Conservation (phyloP, 495 filamentous ascomycete species). For the Patellaria atrata region DNA sequence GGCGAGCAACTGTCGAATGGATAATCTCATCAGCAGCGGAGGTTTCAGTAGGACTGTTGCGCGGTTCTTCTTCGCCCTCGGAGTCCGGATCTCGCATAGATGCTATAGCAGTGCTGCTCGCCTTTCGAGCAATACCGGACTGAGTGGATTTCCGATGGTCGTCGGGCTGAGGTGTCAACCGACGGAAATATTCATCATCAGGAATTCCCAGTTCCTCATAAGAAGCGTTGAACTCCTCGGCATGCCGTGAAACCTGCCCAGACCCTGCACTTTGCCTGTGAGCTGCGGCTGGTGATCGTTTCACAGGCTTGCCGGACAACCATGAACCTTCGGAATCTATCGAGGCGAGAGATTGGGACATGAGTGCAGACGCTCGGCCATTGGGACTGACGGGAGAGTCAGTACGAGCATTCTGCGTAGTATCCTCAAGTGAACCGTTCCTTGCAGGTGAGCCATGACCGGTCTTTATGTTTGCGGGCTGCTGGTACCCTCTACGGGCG, state of each 20-base stretch:
- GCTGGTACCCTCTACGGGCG: conserved; percentile 9
- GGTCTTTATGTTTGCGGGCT: conserved; percentile 5
- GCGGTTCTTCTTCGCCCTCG: conserved; percentile 23
- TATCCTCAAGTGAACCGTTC: conserved; percentile 1
- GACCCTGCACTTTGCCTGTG: conserved; percentile 14
- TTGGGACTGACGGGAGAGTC: conserved; percentile 25
- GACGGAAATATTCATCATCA: conserved; percentile 50
- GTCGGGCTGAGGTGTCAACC: conserved; percentile 35
- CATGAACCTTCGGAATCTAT: conserved; percentile 87
- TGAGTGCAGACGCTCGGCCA: conserved; percentile 24
- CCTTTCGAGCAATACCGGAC: conserved; percentile 16
- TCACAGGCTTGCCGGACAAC: conserved; percentile 60
- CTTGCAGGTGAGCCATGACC: conserved; percentile 4
- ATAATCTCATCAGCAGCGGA: conserved; percentile 20
- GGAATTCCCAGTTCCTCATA: conserved; percentile 47
- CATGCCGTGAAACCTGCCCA: conserved; percentile 3
- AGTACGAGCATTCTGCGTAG: conserved; percentile 5
- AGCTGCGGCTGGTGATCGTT: conserved; percentile 34
- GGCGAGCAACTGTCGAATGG: conserved; percentile 40
- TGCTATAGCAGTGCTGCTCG: conserved; percentile 32
- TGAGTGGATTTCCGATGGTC: conserved; percentile 14
- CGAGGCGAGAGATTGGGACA: conserved; percentile 66
- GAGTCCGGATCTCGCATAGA: conserved; percentile 20
- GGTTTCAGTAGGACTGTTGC: background rate
- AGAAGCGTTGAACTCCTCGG: conserved; percentile 33